Evolutionary conservation across 1,139 yeast species (phyloP).

Genomic region (Pichia sp.): DNA sequence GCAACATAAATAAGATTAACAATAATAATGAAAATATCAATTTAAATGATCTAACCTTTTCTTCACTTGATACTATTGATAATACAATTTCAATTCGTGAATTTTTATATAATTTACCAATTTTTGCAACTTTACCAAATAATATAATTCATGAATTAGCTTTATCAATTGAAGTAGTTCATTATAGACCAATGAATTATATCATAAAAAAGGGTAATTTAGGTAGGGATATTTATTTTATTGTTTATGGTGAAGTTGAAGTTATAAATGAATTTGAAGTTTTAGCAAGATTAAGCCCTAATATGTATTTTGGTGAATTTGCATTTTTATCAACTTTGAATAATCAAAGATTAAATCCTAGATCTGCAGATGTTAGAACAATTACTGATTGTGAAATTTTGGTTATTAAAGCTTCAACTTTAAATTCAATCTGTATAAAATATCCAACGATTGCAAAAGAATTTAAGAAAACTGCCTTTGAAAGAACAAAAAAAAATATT

Average conservation of each 20-base stretch:
- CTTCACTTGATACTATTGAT: slow-evolving; percentile 36
- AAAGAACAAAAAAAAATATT: slow-evolving; percentile 29
- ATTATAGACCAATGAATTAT: slow-evolving; percentile 50
- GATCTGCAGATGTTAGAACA: slow-evolving; percentile 62
- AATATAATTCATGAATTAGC: slow-evolving; percentile 59
- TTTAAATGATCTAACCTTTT: not conserved
- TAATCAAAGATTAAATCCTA: slow-evolving; percentile 23
- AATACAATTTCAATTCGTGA: slow-evolving; percentile 47
- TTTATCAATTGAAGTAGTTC: slow-evolving; percentile 51
- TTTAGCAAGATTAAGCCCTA: slow-evolving; percentile 54
- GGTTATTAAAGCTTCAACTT: slow-evolving; percentile 47
- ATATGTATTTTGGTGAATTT: slow-evolving; percentile 74
- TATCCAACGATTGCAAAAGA: slow-evolving; percentile 56
- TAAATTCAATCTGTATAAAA: slow-evolving; percentile 46
- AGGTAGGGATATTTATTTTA: slow-evolving; percentile 60
- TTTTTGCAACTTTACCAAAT: slow-evolving; percentile 51
- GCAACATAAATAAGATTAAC: not conserved
- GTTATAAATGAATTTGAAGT: slow-evolving; percentile 44
- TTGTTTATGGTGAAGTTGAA: slow-evolving; percentile 65
- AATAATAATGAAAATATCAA: not conserved
- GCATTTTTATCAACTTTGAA: slow-evolving; percentile 50
- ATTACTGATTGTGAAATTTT: slow-evolving; percentile 55
- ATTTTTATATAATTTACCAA: slow-evolving; percentile 50
- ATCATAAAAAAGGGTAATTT: slow-evolving; percentile 53
- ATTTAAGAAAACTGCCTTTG: slow-evolving; percentile 53